Evolutionary conservation across 192 early-diverging fungal species (phyloP), one percentile per base, ranked within the genome.

Genomic region (Linnemannia hyalina): DNA sequence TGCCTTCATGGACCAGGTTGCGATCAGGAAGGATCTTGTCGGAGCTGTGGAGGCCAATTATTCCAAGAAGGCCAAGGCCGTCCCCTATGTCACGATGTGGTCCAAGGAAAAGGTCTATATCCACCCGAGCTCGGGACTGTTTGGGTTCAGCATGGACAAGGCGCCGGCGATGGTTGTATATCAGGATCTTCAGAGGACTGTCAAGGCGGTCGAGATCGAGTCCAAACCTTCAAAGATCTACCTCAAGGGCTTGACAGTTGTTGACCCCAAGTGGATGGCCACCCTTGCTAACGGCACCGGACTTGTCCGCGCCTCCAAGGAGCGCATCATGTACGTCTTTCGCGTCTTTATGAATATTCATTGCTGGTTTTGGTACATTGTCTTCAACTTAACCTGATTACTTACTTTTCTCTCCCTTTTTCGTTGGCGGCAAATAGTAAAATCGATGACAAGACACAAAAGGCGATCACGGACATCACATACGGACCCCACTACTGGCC

Each of bases 1-100:
- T 4, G 97, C 97, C 1, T 99, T 96, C 71, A 92, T 97, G 70
- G 99, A 99, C 80, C 95, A 95, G 11, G 92, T 99, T n/a, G 99
- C 99, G 1, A 88, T 95, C 68, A 93, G 97, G 3, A 92, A 91
- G 78, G 97, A 98, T 68, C 88, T 96, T n/a, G 92, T 96, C 36
- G 93, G 90, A 13, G 41, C 84, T 4, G 80, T 75, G 75, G 93
- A 83, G 88, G 90, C 78, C 73, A 92, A 92, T 78, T 88, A 88
- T 46, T 88, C 89, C 73, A 85, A 88, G 78, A 80, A 82, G 68
- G 81, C 85, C 38, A 89, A 86, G 76, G 86, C 89, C 20, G 89
- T 93, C 0, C 84, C 88, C 2, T 96, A 96, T 79, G 88, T 91
- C 70, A 92, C 94, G 18, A 95, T 96, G 93, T 95, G 94, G 94